Evolutionary conservation across 257 asterid species (phyloP), one percentile per base, ranked within the genome.

Genomic region (Catharanthus roseus): DNA sequence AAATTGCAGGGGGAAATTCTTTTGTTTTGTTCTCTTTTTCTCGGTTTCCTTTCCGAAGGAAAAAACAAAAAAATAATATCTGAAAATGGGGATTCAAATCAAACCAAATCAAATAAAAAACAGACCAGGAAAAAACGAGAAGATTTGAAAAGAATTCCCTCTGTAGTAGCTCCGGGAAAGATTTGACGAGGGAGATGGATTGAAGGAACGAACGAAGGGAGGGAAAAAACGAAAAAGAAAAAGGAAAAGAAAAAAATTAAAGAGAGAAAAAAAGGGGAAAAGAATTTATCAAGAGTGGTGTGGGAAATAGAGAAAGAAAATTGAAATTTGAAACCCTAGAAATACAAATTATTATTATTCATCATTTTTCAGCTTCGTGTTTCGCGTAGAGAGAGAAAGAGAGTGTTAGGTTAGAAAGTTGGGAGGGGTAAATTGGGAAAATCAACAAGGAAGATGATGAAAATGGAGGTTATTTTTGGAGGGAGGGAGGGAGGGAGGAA

Each of bases 291-390:
- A 51, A 55, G 67, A 67, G 67, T 62, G 67, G 33, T 45, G 68
- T 70, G 74, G 42, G 65, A 18, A 31, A 67, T n/a, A 39, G 54
- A 47, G 75, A 29, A 24, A 75, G 82, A 80, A 49, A 38, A 78
- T 42, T 42, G 1, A 42, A 38, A 62, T 68, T 77, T 71, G 79
- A 75, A 85, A 83, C 85, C 90, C 87, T 82, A 83, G 80, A n/a
- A n/a, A n/a, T n/a, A n/a, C n/a, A n/a, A 51, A 18, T 55, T 47
- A n/a, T 65, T 38, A 44, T 49, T 10, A 74, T n/a, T n/a, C n/a
- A n/a, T n/a, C n/a, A n/a, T n/a, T 38, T 38, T 53, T 66, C 66
- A 28, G 81, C 75, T 47, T 16, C 21, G 53, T 47, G 21, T 47
- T 80, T 74, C 73, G 5, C 42, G 53, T 21, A 0, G 65, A 39